Evolutionary conservation across 2,329 filamentous ascomycete species (phyloP), one percentile per base, ranked within the genome.

Genomic region (Laburnicola sp.): DNA sequence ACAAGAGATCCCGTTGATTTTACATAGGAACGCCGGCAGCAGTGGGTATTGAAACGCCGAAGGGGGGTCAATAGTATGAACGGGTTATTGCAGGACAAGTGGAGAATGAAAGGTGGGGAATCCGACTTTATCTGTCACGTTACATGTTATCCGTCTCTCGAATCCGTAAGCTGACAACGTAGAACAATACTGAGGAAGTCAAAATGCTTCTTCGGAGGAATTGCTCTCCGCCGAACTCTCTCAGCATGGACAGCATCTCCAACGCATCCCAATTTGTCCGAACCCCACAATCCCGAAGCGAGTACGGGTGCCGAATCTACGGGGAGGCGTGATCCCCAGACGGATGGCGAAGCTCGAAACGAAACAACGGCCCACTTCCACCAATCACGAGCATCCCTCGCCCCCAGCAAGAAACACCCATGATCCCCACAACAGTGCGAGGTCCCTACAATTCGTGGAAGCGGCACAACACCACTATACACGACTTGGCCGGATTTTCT

Each of bases 1-100:
- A 79, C 79, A 0, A 66, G 68, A 4, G 63, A 68, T 6, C 61
- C 67, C 11, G 60, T 70, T 8, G 67, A 70, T 51, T n/a, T 16
- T 16, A 16, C 16, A 16, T 16, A 16, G 67, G 67, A 0, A 54
- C 63, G 1, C 69, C 66, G 4, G 65, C 63, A 4, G 64, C 64
- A 6, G 58, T 66, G 3, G 64, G 65, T 0, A 64, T 65, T 49
- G 62, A 60, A 6, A 56, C 63, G 51, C 58, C 60, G 0, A 63
- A 59, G 38, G 44, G 54, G 27, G 62, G 16, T 16, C 16, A 16
- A 63, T 3, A 64, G 59, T 44, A 60, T 67, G 21, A 68, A 68
- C 30, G 64, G 59, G 4, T 64, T 7, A 34, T 35, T 41, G n/a
- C 38, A 21, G 38, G 6, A 16, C 23, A 28, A 6, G 37, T 4